Conservation (phyloP, 2,329 filamentous ascomycete species). For the Nemania abortiva region DNA sequence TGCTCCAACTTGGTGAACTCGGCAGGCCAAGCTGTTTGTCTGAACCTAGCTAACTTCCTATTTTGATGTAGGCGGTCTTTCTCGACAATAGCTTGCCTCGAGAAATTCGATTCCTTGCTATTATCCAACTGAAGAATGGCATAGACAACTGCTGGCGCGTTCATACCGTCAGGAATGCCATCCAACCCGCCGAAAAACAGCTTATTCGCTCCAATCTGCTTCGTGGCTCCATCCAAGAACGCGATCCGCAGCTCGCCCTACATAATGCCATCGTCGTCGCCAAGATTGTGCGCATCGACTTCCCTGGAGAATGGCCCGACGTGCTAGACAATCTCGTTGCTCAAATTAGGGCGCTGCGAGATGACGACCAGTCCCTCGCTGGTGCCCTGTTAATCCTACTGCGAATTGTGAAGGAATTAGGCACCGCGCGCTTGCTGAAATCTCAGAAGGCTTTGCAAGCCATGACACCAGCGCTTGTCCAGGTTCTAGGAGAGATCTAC, state of each 20-base stretch:
- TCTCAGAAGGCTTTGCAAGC: conserved; percentile 82
- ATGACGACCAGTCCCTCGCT: conserved; percentile 73
- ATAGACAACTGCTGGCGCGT: conserved; percentile 93
- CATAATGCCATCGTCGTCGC: conserved; percentile 90
- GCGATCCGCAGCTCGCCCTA: conserved; percentile 78
- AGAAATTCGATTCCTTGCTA: conserved; percentile 86
- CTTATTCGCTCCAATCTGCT: conserved; percentile 81
- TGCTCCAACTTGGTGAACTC: no score
- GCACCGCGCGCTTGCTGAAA: conserved; percentile 79
- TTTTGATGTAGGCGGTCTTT: conserved; percentile 73
- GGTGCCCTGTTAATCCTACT: conserved; percentile 82
- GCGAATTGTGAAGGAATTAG: conserved; percentile 90
- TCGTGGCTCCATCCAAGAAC: conserved; percentile 81
- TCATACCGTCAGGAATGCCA: conserved; percentile 72
- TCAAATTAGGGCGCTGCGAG: conserved; percentile 70
- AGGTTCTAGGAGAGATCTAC: conserved; percentile 83
- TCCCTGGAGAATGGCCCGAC: conserved; percentile 84
- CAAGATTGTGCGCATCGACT: conserved; percentile 91
- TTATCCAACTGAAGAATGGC: conserved; percentile 96
- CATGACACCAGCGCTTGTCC: conserved; percentile 85
- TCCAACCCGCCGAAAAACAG: conserved; percentile 80
- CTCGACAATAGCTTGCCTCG: conserved; percentile 81
- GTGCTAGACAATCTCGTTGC: conserved; percentile 71
- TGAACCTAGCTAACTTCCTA: conserved; percentile 24
- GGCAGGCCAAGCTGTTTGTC: no score